Conservation (phyloP, 2,329 filamentous ascomycete genomes). For the Calonectria hongkongensis region DNA sequence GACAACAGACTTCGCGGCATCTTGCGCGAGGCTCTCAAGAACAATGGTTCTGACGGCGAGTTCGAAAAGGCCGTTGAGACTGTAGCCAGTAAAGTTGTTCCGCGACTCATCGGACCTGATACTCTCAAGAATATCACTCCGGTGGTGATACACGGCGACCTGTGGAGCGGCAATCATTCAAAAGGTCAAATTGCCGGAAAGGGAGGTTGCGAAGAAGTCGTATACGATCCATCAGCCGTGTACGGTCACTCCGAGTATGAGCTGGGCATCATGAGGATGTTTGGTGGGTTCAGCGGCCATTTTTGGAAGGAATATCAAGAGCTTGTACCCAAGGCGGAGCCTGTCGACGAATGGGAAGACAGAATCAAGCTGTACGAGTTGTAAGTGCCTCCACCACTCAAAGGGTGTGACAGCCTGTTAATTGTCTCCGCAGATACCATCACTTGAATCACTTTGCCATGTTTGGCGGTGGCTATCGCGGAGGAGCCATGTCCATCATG, state of each 20-base stretch:
- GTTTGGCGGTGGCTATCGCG: conserved; percentile 87
- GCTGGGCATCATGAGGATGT: conserved; percentile 96
- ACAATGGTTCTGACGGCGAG: conserved; percentile 79
- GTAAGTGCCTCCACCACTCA: conserved; percentile 67
- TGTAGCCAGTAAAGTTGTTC: conserved; percentile 80
- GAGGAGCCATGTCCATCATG: conserved; percentile 88
- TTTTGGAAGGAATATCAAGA: conserved; percentile 88
- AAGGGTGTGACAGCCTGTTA: conserved; percentile 10
- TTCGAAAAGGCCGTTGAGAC: conserved; percentile 78
- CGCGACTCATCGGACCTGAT: conserved; percentile 81
- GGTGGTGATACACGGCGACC: conserved; percentile 90
- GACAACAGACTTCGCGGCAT: conserved; percentile 83
- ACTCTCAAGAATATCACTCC: conserved; percentile 81
- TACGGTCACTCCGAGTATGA: conserved; percentile 95
- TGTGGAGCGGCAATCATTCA: conserved; percentile 93
- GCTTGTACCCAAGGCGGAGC: conserved; percentile 86
- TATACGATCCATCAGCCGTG: conserved; percentile 87
- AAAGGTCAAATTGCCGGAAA: conserved; percentile 76
- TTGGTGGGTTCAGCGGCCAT: conserved; percentile 84
- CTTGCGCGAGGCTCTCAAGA: conserved; percentile 71
- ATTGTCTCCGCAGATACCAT: conserved; percentile 78
- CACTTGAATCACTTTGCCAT: conserved; percentile 92
- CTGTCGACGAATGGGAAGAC: conserved; percentile 89
- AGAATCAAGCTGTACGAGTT: conserved; percentile 87
- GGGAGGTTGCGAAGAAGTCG: conserved; percentile 79